Conservation (phyloP, 352 stramenopile species). For the Globisporangium yorkense region DNA sequence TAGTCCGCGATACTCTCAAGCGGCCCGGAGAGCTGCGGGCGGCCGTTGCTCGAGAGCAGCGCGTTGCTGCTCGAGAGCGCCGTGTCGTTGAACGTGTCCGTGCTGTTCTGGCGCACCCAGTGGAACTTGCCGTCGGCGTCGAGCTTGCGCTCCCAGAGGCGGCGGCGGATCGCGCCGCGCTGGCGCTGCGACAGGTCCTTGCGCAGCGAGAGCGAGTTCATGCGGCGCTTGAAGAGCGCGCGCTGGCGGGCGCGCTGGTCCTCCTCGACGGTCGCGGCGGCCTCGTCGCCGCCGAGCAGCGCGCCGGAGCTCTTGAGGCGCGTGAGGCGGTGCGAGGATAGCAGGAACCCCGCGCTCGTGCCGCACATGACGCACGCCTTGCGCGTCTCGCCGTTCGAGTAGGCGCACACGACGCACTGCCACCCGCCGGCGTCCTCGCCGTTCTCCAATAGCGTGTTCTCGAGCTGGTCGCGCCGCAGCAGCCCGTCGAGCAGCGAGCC, state of each 20-base stretch:
- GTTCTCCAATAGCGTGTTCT: slow-evolving; percentile 42
- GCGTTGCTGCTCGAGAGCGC: slow-evolving; percentile 8
- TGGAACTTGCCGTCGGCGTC: slow-evolving; percentile 61
- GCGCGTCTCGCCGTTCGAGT: slow-evolving; percentile 35
- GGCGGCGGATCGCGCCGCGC: slow-evolving; percentile 54
- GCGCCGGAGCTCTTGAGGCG: slow-evolving; percentile 52
- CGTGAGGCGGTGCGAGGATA: slow-evolving; percentile 22
- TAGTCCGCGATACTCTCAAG: slow-evolving; percentile 51
- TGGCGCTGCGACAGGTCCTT: slow-evolving; percentile 67
- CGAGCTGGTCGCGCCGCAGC: slow-evolving; percentile 54
- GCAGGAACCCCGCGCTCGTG: slow-evolving; percentile 27
- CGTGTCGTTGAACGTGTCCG: slow-evolving; percentile 22
- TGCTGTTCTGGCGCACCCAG: slow-evolving; percentile 65
- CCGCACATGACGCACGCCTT: slow-evolving; percentile 65
- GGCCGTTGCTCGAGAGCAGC: slow-evolving; percentile 24
- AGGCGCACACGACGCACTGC: slow-evolving; percentile 69
- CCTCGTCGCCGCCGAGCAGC: slow-evolving; percentile 35
- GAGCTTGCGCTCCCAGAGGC: slow-evolving; percentile 59
- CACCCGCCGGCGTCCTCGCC: slow-evolving; percentile 40
- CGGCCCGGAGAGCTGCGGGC: slow-evolving; percentile 10
- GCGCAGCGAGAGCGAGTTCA: slow-evolving; percentile 55
- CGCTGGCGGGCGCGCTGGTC: slow-evolving; percentile 38
- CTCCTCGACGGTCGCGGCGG: slow-evolving; percentile 23
- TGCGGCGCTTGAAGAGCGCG: slow-evolving; percentile 57
- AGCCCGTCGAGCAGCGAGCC: slow-evolving; percentile 45